Evolutionary conservation across 2,329 filamentous ascomycete genomes (phyloP), one percentile per base, ranked within the genome.

Genomic region (Trichoderma endophyticum): DNA sequence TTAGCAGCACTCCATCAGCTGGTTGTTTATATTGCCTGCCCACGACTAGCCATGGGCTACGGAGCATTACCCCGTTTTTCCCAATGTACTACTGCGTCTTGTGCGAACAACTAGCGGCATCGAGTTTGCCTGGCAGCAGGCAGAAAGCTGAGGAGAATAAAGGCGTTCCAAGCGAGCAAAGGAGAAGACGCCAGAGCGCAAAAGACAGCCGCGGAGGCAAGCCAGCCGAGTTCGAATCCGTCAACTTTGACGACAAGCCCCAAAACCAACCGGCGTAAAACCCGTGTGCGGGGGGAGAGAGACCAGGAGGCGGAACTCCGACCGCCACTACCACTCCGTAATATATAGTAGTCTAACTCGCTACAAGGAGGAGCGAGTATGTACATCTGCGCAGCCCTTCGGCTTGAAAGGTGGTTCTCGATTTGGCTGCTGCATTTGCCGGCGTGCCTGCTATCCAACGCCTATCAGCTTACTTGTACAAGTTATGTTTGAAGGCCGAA

Each of bases 391-490:
- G 43, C n/a, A 6, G 26, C 34, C 36, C 18, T 21, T 51, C 14
- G 15, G 32, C 21, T n/a, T 26, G 54, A 30, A 21, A n/a, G 43
- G 43, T 51, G 26, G 36, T 64, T 24, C 61, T 64, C 39, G 26
- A 64, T 15, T 51, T 48, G 12, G 43, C n/a, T 64, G 26, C 26
- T 62, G 30, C 32, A 36, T 61, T 21, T 61, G 32, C 59, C 30
- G 56, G 56, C 56, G 56, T 59, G 56, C 56, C 56, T 61, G n/a
- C 59, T 61, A 34, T 61, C 6, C 39, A 26, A 28, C 39, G 61
- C 61, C 61, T 64, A 64, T 64, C 61, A 64, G 61, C 61, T 64
- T 64, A 64, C 60, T 26, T 51, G 18, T 64, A 36, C 26, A 64
- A 62, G 18, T 34, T 21, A 21, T 32, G 56, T n/a, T 32, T 34